Conservation (phyloP, 2,329 filamentous ascomycete species). For the Geosmithia flava region DNA sequence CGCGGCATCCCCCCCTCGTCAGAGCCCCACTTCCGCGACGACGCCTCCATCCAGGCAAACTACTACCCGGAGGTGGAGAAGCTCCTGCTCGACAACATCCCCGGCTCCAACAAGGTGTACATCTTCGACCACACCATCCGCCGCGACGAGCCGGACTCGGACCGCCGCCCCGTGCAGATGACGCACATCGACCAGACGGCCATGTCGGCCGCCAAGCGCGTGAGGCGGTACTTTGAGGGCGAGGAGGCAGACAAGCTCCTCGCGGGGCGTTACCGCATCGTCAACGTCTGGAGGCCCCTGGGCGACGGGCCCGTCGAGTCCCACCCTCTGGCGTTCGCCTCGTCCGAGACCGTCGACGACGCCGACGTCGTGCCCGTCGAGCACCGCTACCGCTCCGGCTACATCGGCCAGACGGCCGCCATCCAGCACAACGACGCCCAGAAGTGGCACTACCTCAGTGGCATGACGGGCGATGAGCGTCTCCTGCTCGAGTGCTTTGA, state of each 20-base stretch:
- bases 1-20: constrained; percentile 41
- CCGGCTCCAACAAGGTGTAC: constrained; percentile 52
- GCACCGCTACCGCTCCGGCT: constrained; percentile 53
- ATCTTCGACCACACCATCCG: constrained; percentile 87
- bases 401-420: constrained; percentile 62
- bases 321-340: constrained; percentile 56
- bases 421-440: constrained; percentile 50
- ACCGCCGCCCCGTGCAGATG: constrained; percentile 55
- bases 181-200: constrained; percentile 80
- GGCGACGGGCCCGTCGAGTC: constrained; percentile 48
- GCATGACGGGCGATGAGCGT: constrained; percentile 63
- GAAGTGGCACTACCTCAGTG: constrained; percentile 70
- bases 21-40: constrained; percentile 51
- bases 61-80: constrained; percentile 82
- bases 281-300: constrained; percentile 74
- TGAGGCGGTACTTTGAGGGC: constrained; percentile 40
- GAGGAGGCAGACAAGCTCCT: constrained; percentile 57
- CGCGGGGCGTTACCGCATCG: constrained; percentile 60
- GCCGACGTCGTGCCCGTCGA: constrained; percentile 59
- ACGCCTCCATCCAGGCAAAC: constrained; percentile 51
- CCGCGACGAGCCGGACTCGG: constrained; percentile 43
- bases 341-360: constrained; percentile 47
- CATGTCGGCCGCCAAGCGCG: constrained; percentile 51
- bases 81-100: constrained; percentile 54
- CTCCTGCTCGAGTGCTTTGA: constrained; percentile 71